Evolutionary conservation across 495 filamentous ascomycete species (phyloP), one percentile per base, ranked within the genome.

Genomic region (Podospora conica): DNA sequence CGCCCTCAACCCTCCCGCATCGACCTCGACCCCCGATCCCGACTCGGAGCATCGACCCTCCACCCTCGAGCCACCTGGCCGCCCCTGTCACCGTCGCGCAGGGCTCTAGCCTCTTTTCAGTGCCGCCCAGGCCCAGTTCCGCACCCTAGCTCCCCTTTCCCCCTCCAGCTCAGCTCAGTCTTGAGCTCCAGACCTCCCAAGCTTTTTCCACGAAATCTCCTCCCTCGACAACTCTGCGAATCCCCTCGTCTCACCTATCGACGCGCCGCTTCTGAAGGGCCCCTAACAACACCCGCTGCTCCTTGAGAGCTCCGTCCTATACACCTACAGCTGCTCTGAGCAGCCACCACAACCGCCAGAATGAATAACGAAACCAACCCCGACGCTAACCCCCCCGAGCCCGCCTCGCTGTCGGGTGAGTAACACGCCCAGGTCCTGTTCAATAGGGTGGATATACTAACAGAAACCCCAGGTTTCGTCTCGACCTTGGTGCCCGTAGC

Each of bases 401-500:
- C 69, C 25, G 60, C 64, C 6, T 72, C 74, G 22, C 60, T 76
- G 64, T 74, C 70, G 68, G 69, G 74, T 76, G 57, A 71, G 74
- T 69, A 20, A 25, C n/a, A 12, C 6, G 24, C 18, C 7, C 55
- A 27, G 40, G 40, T 11, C 15, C 40, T 8, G 5, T 9, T 18
- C 6, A 9, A 59, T 3, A 11, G 20, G 21, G 27, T 15, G 12
- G 12, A 31, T 20, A n/a, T 18, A 54, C 15, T 31, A 58, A 55
- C 66, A 23, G 23, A 66, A 64, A 31, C 10, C 11, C 6, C 24
- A 48, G 81, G 82, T 33, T 78, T 96, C 69, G 57, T 96, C 66
- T 82, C 87, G 55, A 94, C 91, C 18, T 78, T 97, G 33, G 80
- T 86, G 11, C 91, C 93, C 18, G 84, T 89, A 53, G 72, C 86